Base-by-base conservation (phyloP, 2,329 filamentous ascomycete species). In the Aureobasidium leucospermi region DNA sequence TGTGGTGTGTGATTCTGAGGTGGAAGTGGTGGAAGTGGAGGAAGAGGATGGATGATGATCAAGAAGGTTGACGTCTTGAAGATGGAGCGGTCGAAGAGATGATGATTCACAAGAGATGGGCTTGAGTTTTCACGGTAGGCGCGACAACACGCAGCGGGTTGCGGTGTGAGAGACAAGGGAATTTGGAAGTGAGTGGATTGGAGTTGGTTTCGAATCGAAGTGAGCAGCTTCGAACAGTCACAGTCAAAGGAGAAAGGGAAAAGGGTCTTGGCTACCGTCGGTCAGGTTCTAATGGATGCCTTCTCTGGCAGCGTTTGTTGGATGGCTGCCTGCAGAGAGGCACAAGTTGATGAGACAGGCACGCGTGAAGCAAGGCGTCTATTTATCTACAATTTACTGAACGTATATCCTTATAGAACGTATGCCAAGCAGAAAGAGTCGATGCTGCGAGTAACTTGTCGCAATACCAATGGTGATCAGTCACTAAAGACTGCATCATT, bases 311-410 rank as follows among this genome's bases (percentile, higher is more conserved):
- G 52, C 52, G 52, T 32, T 45, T 56, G 52, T 42, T 56, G 39
- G 11, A 56, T 56, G 52, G 52, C 52, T 56, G 52, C 52, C 52
- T 56, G 51, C 41, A 36, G 41, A 45, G 52, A 36, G 48, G 48
- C 48, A 51, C 48, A 51, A 31, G 36, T 13, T 15, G 38, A 41
- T 41, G 11, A 29, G 52, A 41, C 41, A 56, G 41, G 41, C 41
- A 36, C 52, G 41, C 39, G 31, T 46, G 39, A 34, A 34, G 28
- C 16, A n/a, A 38, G 11, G 23, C 23, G 23, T 23, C 23, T 23
- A 23, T 23, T 23, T 23, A 23, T 23, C 23, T 23, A 23, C 23
- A 4, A 3, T 23, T 2, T 23, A 23, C 23, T 23, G 23, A 23
- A 23, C 23, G 23, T 23, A 23, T 23, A 3, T 23, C 23, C 2